Base-by-base conservation (phyloP, 495 filamentous ascomycete species). In the Penicillium lagena region DNA sequence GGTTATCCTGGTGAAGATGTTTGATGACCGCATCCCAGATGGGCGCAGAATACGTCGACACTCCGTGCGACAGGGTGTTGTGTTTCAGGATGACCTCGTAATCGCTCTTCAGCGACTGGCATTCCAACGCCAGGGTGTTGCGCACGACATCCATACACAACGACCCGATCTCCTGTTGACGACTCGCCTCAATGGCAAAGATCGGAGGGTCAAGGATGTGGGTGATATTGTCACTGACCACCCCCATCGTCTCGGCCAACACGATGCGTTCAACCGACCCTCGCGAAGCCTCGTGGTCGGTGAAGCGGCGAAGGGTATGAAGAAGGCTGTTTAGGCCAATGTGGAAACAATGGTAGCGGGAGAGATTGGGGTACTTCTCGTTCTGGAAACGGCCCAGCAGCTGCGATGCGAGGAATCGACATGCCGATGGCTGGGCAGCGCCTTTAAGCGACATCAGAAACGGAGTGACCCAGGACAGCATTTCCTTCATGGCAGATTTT, bases 1-100 rank as follows among this genome's bases (percentile, higher is more conserved):
- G 50, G 45, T 83, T 81, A 7, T 79, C 74, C 30, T 73, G 70
- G 54, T 80, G 74, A 29, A 95, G 76, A 32, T 82, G 75, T 40
- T 79, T 73, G 29, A 90, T 68, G 29, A 89, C 81, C 2, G 78
- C 74, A 51, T 88, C 81, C 90, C 90, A 95, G 28, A 94, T 79
- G 2, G 71, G 63, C 3, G 79, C 68, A 0, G 82, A 85, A 48
- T 85, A 78, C 6, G 80, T 77, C 39, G 75, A 77, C 11, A 82
- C 70, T 15, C 82, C 80, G 43, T 85, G 76, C 33, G 87, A 82
- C n/a, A 90, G 71, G 9, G 74, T 64, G 17, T 69, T 68, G 3
- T 73, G 68, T 6, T 68, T 70, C 6, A 78, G 67, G 40, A 94
- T 73, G 11, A 81, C 75, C 39, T 82, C 76, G 57, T 80, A 85